These are phyloP conservation scores for Silene conica DNA, from an alignment of 148 eudicot genomes.

Conservation along the genomic window DNA sequence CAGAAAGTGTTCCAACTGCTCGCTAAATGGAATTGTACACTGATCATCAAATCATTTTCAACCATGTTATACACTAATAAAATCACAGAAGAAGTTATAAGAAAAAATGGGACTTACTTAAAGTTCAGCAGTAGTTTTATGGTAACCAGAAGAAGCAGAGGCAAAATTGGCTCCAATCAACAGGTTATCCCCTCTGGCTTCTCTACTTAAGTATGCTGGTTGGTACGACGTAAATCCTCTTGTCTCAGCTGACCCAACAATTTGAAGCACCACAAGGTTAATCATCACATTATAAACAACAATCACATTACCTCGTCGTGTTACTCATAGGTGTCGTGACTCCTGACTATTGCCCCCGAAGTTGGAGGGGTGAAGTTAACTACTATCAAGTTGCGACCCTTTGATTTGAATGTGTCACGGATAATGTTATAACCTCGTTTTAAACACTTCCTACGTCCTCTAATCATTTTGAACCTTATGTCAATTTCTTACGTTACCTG, in stretches of 20 bases:
- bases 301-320: too few species aligned
- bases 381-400: too few species aligned
- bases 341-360: too few species aligned
- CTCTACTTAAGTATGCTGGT: slow-evolving; percentile 51
- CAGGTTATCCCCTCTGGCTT: slow-evolving; percentile 44
- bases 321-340: too few species aligned
- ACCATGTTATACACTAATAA: background rate
- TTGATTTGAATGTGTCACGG: too few species aligned
- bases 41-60: slow-evolving; percentile 8
- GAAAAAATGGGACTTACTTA: slow-evolving; percentile 39
- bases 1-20: slow-evolving; percentile 47
- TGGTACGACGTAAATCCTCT: slow-evolving; percentile 65
- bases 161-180: slow-evolving; percentile 72
- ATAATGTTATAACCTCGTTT: too few species aligned
- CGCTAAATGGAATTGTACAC: slow-evolving; percentile 41
- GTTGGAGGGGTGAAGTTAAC: too few species aligned
- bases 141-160: slow-evolving; percentile 72
- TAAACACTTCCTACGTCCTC: too few species aligned
- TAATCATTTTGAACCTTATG: too few species aligned
- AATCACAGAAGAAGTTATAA: background rate
- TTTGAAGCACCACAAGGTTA: background rate
- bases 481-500: too few species aligned
- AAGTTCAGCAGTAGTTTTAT: slow-evolving; percentile 50
- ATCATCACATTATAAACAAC: background rate
- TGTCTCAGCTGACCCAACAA: slow-evolving; percentile 47